phyloP scores from a whole-genome alignment of 2,329 filamentous ascomycete species.

The Talaromyces sp. region DNA sequence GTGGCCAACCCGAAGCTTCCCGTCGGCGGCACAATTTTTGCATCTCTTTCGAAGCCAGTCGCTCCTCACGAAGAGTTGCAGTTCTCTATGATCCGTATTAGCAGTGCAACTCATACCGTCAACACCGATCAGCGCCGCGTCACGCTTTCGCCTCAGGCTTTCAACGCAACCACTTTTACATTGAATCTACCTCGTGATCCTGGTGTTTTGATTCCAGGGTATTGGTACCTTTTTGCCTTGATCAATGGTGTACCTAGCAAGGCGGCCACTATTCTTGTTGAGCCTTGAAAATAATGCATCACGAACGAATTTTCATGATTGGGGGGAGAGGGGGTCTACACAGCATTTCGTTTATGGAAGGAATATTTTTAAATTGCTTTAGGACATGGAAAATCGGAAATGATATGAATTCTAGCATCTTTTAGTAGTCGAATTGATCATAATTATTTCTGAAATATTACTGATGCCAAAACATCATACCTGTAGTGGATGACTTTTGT shows the following conservation, averaged over 20 bases:
- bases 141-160: slow-evolving; percentile 31
- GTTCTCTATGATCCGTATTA: slow-evolving; percentile 44
- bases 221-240: slow-evolving; percentile 49
- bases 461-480: not conserved
- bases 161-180: slow-evolving; percentile 26
- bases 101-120: slow-evolving; percentile 48
- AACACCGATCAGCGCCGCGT: slow-evolving; percentile 54
- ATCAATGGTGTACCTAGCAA: slow-evolving; percentile 43
- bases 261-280: slow-evolving; percentile 36
- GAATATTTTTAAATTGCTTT: not conserved
- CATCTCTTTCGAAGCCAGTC: slow-evolving; percentile 22
- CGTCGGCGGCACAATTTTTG: slow-evolving; percentile 27
- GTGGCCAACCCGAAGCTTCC: slow-evolving; percentile 24
- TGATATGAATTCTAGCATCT: not conserved
- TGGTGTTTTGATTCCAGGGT: slow-evolving; percentile 47
- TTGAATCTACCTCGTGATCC: slow-evolving; percentile 42
- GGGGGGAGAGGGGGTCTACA: not conserved
- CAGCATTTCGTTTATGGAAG: not conserved
- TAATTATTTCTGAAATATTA: not conserved
- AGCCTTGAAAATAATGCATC: not conserved
- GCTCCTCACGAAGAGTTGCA: slow-evolving; percentile 14
- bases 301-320: not conserved
- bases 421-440: not conserved
- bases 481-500: not conserved
- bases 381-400: not conserved